These are phyloP conservation scores for Polytrichum commune DNA, from an alignment of 225 moss, liverwort and hornwort genomes.

Conservation along the genomic window DNA sequence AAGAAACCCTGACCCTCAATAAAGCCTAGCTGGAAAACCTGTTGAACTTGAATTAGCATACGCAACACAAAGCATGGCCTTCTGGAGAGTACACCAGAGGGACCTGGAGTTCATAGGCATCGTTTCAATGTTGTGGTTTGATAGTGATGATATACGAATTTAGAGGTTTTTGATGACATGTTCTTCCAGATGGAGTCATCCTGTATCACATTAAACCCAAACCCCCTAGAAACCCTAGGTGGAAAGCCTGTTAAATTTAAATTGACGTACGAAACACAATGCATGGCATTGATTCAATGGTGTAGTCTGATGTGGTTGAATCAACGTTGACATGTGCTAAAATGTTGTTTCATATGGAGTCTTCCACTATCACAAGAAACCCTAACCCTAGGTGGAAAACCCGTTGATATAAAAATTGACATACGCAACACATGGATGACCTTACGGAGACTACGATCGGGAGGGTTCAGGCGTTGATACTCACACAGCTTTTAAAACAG, in stretches of 20 bases:
- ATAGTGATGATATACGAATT: too few relatives aligned
- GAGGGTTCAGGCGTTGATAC: conserved; percentile 5
- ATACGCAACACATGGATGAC: neutral
- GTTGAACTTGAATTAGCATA: neutral
- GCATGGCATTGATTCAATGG: neutral
- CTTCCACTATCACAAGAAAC: too few relatives aligned
- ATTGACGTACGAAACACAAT: neutral
- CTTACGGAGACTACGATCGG: neutral
- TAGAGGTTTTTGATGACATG: neutral
- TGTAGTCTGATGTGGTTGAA: too few relatives aligned
- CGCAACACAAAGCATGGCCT: neutral
- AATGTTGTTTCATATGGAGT: too few relatives aligned
- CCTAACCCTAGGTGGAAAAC: neutral
- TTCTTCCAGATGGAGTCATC: too few relatives aligned
- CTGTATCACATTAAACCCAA: too few relatives aligned
- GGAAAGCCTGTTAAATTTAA: too few relatives aligned
- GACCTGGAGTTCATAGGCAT: too few relatives aligned
- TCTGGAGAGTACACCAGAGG: too few relatives aligned
- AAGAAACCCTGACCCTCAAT: neutral
- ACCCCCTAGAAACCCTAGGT: too few relatives aligned
- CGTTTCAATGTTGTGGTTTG: too few relatives aligned
- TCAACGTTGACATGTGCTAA: too few relatives aligned
- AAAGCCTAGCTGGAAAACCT: neutral
- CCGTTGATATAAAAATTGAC: neutral
- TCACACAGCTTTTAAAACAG: conserved; percentile 50